Evolutionary conservation across 2,329 filamentous ascomycete species (phyloP).

Genomic region (Fusarium redolens): DNA sequence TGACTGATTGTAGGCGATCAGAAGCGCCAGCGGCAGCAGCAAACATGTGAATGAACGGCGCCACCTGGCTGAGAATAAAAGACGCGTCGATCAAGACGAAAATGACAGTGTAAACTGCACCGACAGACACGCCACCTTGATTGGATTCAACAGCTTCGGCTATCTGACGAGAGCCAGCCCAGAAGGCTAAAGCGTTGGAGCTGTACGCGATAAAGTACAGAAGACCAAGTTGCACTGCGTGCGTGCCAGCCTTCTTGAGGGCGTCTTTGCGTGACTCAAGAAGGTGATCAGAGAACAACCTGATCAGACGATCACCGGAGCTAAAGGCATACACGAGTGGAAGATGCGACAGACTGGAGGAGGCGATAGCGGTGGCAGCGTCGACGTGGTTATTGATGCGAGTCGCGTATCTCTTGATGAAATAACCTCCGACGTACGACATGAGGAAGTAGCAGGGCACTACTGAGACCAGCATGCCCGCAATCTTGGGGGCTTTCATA

Average conservation of each 20-base stretch:
- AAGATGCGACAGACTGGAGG: slow-evolving; percentile 69
- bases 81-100: slow-evolving; percentile 72
- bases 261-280: slow-evolving; percentile 61
- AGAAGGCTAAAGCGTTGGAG: slow-evolving; percentile 74
- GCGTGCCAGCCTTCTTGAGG: slow-evolving; percentile 66
- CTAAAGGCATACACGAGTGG: slow-evolving; percentile 72
- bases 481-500: not conserved
- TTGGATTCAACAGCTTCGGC: slow-evolving; percentile 52
- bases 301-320: slow-evolving; percentile 56
- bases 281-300: slow-evolving; percentile 60
- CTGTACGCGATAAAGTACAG: slow-evolving; percentile 75
- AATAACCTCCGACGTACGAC: not conserved
- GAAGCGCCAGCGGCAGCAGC: slow-evolving; percentile 68
- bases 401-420: not conserved
- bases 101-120: slow-evolving; percentile 56
- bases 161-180: slow-evolving; percentile 69
- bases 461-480: not conserved
- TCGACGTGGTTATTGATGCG: not conserved
- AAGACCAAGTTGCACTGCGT: slow-evolving; percentile 67
- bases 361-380: slow-evolving; percentile 58
- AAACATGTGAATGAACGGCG: slow-evolving; percentile 71
- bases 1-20: slow-evolving; percentile 66
- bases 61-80: slow-evolving; percentile 70
- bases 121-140: slow-evolving; percentile 52
- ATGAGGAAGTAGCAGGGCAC: slow-evolving; percentile 2